Evolutionary conservation across 2,329 filamentous ascomycete species (phyloP).

Genomic region (Ceratocystis diversiconidia): DNA sequence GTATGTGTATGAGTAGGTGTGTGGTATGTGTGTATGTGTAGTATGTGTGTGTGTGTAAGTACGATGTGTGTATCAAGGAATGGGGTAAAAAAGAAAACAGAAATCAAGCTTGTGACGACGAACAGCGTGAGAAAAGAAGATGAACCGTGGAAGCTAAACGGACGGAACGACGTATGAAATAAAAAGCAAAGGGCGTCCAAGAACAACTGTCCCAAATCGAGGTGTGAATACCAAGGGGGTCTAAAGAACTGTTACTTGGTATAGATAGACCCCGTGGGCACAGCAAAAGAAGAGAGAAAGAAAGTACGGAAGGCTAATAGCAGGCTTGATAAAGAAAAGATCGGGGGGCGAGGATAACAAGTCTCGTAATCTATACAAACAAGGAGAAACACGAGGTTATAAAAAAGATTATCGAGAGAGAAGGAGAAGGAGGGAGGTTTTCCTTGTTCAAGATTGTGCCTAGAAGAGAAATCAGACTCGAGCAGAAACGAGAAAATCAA

Average conservation of each 20-base stretch:
- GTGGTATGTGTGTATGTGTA: neutral
- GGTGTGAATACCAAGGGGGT: neutral
- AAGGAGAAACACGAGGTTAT: neutral
- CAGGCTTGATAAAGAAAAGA: neutral
- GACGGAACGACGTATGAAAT: neutral
- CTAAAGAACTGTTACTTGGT: neutral
- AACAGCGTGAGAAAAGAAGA: neutral
- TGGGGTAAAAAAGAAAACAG: neutral
- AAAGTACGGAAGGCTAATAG: neutral
- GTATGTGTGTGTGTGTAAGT: too few species aligned
- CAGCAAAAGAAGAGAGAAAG: neutral
- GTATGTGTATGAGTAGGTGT: neutral
- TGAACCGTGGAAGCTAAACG: neutral
- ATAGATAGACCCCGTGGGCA: neutral
- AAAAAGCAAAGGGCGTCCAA: neutral
- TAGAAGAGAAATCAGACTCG: neutral
- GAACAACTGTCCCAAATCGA: neutral
- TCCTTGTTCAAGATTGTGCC: neutral
- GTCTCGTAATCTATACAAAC: neutral
- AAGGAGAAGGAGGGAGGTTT: neutral
- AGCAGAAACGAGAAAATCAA: neutral
- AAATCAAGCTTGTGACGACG: neutral
- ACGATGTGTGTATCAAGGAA: neutral
- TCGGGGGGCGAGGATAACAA: neutral
- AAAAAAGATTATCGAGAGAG: neutral